Percentiles rank a stretch among this genome's conserved stretches.
Evolutionary conservation across 495 filamentous ascomycete genomes (phyloP).

Genomic region (Penicillium nucicola): DNA sequence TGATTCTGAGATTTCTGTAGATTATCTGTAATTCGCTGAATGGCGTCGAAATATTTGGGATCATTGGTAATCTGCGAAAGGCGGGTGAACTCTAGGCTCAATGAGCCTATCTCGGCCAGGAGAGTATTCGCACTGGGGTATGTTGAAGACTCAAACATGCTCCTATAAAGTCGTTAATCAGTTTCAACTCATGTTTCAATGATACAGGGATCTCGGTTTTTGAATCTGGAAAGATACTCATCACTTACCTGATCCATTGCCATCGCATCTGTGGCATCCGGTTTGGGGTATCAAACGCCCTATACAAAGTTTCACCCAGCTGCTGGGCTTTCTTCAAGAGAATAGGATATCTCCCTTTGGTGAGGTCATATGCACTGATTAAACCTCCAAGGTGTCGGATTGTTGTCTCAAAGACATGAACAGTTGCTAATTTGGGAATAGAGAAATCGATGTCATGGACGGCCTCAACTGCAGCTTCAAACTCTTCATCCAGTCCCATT

Average conservation of each 20-base stretch:
- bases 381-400: conserved; percentile 85
- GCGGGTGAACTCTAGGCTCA: conserved; percentile 89
- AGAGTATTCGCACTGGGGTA: conserved; percentile 5
- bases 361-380: conserved; percentile 80
- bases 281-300: conserved; percentile 92
- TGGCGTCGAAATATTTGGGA: conserved; percentile 85
- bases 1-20: conserved; percentile 67
- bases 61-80: conserved; percentile 84
- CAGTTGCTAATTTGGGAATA: conserved; percentile 39
- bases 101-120: conserved; percentile 80
- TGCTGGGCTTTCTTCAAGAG: conserved; percentile 83
- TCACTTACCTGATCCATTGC: conserved; percentile 41
- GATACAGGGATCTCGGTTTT: background rate
- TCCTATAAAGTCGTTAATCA: background rate
- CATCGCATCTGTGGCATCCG: conserved; percentile 74
- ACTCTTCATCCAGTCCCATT: conserved; percentile 59
- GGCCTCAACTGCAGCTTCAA: conserved; percentile 53
- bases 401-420: conserved; percentile 83
- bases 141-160: background rate
- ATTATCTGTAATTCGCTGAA: conserved; percentile 79
- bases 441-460: conserved; percentile 53
- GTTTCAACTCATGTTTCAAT: background rate
- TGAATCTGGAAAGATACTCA: background rate
- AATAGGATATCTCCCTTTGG: conserved; percentile 55
- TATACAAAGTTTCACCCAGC: conserved; percentile 80